Evolutionary conservation across 2,329 filamentous ascomycete genomes (phyloP), one percentile per base, ranked within the genome.

Genomic region (Fusarium sp.): DNA sequence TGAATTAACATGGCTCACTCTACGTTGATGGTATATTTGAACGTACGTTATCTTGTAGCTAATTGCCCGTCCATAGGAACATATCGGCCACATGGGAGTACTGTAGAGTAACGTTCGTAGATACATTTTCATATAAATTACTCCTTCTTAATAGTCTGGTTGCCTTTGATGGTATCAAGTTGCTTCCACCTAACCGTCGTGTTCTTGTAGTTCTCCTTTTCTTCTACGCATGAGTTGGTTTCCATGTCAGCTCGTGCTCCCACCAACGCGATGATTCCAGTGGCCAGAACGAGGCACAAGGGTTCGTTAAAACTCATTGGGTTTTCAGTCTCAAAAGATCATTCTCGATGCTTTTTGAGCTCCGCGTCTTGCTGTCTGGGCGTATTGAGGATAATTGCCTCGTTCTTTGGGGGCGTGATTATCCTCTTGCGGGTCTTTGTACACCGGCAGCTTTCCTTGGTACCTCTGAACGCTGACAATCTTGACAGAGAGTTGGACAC

Each of bases 1-100:
- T 45, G 45, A 73, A 58, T 52, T 58, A 38, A 29, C 54, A 58
- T 33, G 44, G 55, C 57, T 71, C 39, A 41, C 46, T 52, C 18
- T 38, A 44, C 20, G 42, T 25, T 41, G 7, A 47, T 15, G 4
- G 7, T 27, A 15, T n/a, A n/a, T 8, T 38, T 18, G 8, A 39
- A 22, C 4, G 18, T 39, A 38, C 31, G 41, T 42, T 17, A 17
- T 50, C 11, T 8, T 12, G 7, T 31, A 12, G 13, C 22, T 12
- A 15, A 14, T 17, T 22, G 29, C 10, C 13, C 12, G 4, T 36
- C 27, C 15, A 15, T 7, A 29, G 27, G 15, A 15, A 46, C 29
- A 9, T 46, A 46, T 46, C 13, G 25, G 18, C 13, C n/a, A 6
- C 12, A 31, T 50, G 9, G n/a, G 18, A 22, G 46, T 25, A 27